Percentiles rank a stretch among this genome's conserved stretches.
Evolutionary conservation across 495 filamentous ascomycete genomes (phyloP).

Genomic region (Xylaria flabelliformis): DNA sequence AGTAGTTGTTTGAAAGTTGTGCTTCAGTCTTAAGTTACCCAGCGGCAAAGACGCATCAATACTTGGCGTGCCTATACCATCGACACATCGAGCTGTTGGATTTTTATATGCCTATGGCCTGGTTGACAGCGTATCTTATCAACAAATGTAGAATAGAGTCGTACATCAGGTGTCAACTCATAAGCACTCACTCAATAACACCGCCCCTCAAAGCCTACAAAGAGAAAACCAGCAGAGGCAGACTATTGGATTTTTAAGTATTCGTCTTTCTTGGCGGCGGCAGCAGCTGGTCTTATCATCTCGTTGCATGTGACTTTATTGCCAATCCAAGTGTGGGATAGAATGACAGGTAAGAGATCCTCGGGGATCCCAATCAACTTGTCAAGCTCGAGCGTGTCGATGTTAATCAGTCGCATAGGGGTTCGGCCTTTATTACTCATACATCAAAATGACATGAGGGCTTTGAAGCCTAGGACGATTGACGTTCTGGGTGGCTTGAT

Average conservation of each 20-base stretch:
- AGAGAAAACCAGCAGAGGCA: not conserved
- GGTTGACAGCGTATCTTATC: not conserved
- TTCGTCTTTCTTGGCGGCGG: not conserved
- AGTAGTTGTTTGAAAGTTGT: not conserved
- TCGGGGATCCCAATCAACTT: constrained; percentile 23
- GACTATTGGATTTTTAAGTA: not conserved
- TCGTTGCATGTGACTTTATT: constrained; percentile 41
- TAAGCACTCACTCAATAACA: constrained; percentile 21
- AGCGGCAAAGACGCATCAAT: constrained; percentile 13
- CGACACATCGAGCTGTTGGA: constrained; percentile 34
- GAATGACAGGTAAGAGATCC: constrained; percentile 30
- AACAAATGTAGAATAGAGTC: not conserved
- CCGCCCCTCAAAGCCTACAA: not conserved
- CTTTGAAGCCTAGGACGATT: not conserved
- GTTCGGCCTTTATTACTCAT: not conserved
- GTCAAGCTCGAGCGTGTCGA: constrained; percentile 32
- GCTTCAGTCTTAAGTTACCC: constrained; percentile 33
- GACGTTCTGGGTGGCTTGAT: not conserved
- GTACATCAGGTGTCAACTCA: constrained; percentile 39
- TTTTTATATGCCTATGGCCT: constrained; percentile 31
- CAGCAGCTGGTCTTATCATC: not conserved
- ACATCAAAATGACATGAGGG: not conserved
- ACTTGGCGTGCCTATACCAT: constrained; percentile 33
- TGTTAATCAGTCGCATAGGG: constrained; percentile 40
- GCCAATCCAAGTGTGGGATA: constrained; percentile 40